These are phyloP conservation scores for Colletotrichum lentis DNA, from an alignment of 2,329 filamentous ascomycete species.

Conservation along the genomic window DNA sequence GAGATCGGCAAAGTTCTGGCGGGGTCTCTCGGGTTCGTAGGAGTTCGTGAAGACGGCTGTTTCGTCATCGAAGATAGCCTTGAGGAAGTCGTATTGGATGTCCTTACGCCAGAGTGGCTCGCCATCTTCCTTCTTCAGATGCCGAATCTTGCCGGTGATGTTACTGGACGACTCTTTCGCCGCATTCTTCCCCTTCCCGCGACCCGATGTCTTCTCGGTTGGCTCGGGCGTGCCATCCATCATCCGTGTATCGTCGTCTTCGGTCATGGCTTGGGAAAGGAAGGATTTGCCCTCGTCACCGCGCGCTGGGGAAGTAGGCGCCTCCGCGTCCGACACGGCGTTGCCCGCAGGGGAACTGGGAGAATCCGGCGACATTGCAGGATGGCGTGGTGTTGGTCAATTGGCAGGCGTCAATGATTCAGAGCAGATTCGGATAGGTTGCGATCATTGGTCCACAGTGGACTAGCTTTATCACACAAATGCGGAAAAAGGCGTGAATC, in stretches of 20 bases:
- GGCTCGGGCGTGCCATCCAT: slow-evolving; percentile 55
- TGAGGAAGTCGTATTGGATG: slow-evolving; percentile 88
- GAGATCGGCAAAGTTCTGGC: slow-evolving; percentile 88
- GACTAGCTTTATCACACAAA: slow-evolving; percentile 19
- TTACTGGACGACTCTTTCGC: slow-evolving; percentile 50
- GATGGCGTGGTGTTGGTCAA: slow-evolving; percentile 21
- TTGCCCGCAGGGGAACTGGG: slow-evolving; percentile 49
- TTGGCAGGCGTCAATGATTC: slow-evolving; percentile 19
- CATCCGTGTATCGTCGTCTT: slow-evolving; percentile 55
- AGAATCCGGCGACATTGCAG: slow-evolving; percentile 50
- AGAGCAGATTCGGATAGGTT: slow-evolving; percentile 22
- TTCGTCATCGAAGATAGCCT: slow-evolving; percentile 79
- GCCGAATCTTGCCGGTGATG: slow-evolving; percentile 75
- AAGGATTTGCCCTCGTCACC: slow-evolving; percentile 56
- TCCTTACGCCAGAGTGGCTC: slow-evolving; percentile 87
- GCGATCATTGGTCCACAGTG: slow-evolving; percentile 23
- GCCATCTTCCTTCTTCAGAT: slow-evolving; percentile 88
- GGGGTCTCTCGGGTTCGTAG: slow-evolving; percentile 71
- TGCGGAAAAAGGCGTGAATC: slow-evolving; percentile 16
- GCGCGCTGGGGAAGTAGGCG: slow-evolving; percentile 56
- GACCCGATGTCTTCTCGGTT: slow-evolving; percentile 49
- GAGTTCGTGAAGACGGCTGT: slow-evolving; percentile 86
- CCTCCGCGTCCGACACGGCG: slow-evolving; percentile 57
- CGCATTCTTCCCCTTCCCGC: slow-evolving; percentile 48
- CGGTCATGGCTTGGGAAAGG: slow-evolving; percentile 54